Evolutionary conservation across 2,329 filamentous ascomycete species (phyloP).

Genomic region (Colletotrichum limetticola): DNA sequence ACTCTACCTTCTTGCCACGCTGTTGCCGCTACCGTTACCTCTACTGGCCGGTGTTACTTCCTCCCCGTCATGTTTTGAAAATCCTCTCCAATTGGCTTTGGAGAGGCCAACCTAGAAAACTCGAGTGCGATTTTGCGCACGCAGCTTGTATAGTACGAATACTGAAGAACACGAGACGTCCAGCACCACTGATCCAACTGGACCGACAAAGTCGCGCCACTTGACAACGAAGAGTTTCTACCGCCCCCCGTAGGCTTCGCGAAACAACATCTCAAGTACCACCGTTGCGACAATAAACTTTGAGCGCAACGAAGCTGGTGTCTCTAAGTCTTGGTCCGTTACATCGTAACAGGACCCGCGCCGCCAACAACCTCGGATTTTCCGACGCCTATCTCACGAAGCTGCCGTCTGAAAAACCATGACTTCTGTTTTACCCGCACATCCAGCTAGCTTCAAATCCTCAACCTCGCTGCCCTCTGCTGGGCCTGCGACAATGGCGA

Average conservation of each 20-base stretch:
- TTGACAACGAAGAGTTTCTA: not conserved
- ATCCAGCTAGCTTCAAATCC: slow-evolving; percentile 51
- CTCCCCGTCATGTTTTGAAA: slow-evolving; percentile 46
- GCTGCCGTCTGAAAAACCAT: slow-evolving; percentile 41
- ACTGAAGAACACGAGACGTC: not conserved
- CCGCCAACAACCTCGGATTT: not conserved
- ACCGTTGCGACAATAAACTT: not conserved
- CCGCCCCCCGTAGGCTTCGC: not conserved
- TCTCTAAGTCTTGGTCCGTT: slow-evolving; percentile 22
- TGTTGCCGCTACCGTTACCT: slow-evolving; percentile 26
- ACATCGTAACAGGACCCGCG: slow-evolving; percentile 7
- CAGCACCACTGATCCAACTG: not conserved
- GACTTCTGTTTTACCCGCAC: slow-evolving; percentile 54
- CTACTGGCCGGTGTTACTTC: slow-evolving; percentile 15
- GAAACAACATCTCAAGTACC: not conserved
- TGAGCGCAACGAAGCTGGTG: not conserved
- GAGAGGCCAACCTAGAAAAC: slow-evolving; percentile 39
- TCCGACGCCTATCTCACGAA: slow-evolving; percentile 11
- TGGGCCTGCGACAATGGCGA: slow-evolving; percentile 53
- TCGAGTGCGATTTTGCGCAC: slow-evolving; percentile 21
- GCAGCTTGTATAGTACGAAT: not conserved
- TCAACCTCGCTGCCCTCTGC: slow-evolving; percentile 51
- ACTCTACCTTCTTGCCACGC: slow-evolving; percentile 31
- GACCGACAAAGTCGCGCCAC: slow-evolving; percentile 5
- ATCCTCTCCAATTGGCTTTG: slow-evolving; percentile 44